phyloP scores from a whole-genome alignment of 2,329 filamentous ascomycete genomes.

The Dryadomyces quercivorus region DNA sequence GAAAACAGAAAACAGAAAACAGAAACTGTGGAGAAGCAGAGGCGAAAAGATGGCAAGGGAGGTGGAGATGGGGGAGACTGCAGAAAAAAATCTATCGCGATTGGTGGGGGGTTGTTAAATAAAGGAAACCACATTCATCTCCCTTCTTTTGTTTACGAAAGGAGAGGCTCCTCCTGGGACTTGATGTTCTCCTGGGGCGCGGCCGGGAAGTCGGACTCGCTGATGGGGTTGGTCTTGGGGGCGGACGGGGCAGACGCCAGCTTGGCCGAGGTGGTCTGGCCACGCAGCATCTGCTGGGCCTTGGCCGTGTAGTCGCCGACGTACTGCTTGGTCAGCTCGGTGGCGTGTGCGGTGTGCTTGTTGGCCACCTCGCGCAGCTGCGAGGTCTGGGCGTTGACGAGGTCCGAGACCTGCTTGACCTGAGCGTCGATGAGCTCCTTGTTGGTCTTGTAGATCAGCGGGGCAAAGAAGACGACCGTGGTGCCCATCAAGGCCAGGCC shows the following conservation, averaged over 20 bases:
- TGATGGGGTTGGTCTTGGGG: slow-evolving; percentile 12
- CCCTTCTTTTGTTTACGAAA: slow-evolving; percentile 4
- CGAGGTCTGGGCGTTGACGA: slow-evolving; percentile 49
- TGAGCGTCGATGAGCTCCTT: slow-evolving; percentile 57
- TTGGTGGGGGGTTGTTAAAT: neutral
- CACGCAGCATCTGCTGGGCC: slow-evolving; percentile 51
- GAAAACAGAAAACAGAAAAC: neutral
- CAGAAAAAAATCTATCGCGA: neutral
- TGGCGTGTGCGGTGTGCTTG: slow-evolving; percentile 52
- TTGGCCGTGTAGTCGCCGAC: slow-evolving; percentile 56
- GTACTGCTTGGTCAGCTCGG: slow-evolving; percentile 54
- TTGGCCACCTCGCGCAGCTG: slow-evolving; percentile 49
- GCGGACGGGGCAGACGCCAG: slow-evolving; percentile 3
- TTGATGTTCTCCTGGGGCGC: slow-evolving; percentile 35
- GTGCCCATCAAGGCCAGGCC: slow-evolving; percentile 49
- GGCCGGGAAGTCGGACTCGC: slow-evolving; percentile 36
- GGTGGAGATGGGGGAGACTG: no score
- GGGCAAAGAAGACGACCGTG: slow-evolving; percentile 47
- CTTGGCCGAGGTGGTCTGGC: slow-evolving; percentile 18
- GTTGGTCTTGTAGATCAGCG: slow-evolving; percentile 54
- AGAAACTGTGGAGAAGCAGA: neutral
- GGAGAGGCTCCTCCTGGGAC: slow-evolving; percentile 18
- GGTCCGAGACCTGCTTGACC: slow-evolving; percentile 41
- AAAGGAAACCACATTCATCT: neutral
- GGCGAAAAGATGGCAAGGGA: neutral